phyloP scores from a whole-genome alignment of 1,284 basidiomycete species.

The Ustilago lituana region DNA sequence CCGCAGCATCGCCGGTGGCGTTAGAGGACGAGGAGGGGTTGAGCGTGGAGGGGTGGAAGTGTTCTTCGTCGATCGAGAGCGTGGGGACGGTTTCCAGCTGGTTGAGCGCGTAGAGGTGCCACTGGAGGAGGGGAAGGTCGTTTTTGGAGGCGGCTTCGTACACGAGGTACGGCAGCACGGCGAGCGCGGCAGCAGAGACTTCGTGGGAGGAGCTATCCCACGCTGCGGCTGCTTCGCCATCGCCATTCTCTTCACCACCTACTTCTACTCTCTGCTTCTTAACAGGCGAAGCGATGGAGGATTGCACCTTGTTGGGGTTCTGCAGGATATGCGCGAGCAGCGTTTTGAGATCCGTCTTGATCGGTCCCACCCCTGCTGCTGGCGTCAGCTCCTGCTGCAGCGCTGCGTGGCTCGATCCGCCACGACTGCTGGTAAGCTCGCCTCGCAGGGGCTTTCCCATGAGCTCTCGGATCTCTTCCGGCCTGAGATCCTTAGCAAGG shows the following conservation, averaged over 20 bases:
- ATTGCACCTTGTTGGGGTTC: constrained; percentile 30
- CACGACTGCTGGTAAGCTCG: constrained; percentile 74
- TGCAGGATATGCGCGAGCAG: constrained; percentile 46
- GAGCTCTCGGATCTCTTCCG: constrained; percentile 78
- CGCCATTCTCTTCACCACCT: neutral
- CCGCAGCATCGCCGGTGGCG: constrained; percentile 7
- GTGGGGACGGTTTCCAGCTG: constrained; percentile 33
- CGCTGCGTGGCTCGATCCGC: constrained; percentile 2
- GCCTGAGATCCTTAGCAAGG: constrained; percentile 81
- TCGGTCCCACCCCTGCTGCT: constrained; percentile 17
- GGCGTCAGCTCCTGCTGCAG: constrained; percentile 34
- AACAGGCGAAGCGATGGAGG: neutral
- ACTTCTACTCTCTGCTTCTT: neutral
- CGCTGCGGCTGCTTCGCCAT: constrained; percentile 11
- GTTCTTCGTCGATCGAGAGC: constrained; percentile 32
- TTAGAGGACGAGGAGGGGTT: constrained; percentile 6
- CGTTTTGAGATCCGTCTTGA: constrained; percentile 37
- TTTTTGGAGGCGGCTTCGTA: constrained; percentile 39
- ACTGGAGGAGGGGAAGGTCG: constrained; percentile 37
- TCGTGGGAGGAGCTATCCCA: constrained; percentile 35
- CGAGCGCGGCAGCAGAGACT: constrained; percentile 24
- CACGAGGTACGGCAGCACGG: constrained; percentile 45
- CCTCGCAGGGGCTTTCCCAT: constrained; percentile 83
- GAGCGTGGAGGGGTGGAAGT: constrained; percentile 40
- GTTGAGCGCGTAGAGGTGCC: constrained; percentile 44